Base-by-base conservation (phyloP, 345 rosid species). In the Acer campestre region DNA sequence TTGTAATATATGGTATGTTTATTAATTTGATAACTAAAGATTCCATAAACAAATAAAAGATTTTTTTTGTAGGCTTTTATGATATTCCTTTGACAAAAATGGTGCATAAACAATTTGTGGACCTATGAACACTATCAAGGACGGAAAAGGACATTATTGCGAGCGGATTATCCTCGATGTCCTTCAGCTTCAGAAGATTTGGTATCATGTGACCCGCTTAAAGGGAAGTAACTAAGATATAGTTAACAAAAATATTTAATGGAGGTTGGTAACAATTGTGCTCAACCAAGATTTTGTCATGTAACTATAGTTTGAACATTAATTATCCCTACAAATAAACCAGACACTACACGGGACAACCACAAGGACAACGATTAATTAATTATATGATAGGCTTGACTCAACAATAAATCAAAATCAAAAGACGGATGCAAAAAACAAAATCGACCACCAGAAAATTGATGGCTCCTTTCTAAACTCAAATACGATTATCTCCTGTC, bases 101-200 rank as follows among this genome's bases (percentile, higher is more conserved):
- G 2, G 69, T 29, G 9, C 2, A 10, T 13, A 29, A 31, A 64
- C 18, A 64, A 64, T 17, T 29, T 64, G 11, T 64, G 25, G 70
- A 38, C 51, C 51, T 67, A 35, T n/a, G 17, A 42, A 75, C 4
- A 10, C 12, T 1, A 59, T 59, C 10, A 59, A 59, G 61, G 58
- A 29, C 42, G 10, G 48, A 20, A 12, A 27, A 25, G 22, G 22
- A 69, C 71, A 67, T 51, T n/a, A 67, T 78, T 31, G 46, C 56
- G 74, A 75, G 70, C 16, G 29, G 75, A 27, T 23, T 75, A 38
- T 58, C 71, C 59, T 40, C 71, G 29, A 58, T 51, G 51, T 78
- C 75, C 80, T 63, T 46, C 5, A 14, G 73, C 7, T 49, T 48
- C 14, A 23, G 31, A 10, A 35, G 42, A 3, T 22, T 68, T 44